Evolutionary conservation across 192 early-diverging fungal genomes (phyloP).

Genomic region (Coemansia aciculifera): DNA sequence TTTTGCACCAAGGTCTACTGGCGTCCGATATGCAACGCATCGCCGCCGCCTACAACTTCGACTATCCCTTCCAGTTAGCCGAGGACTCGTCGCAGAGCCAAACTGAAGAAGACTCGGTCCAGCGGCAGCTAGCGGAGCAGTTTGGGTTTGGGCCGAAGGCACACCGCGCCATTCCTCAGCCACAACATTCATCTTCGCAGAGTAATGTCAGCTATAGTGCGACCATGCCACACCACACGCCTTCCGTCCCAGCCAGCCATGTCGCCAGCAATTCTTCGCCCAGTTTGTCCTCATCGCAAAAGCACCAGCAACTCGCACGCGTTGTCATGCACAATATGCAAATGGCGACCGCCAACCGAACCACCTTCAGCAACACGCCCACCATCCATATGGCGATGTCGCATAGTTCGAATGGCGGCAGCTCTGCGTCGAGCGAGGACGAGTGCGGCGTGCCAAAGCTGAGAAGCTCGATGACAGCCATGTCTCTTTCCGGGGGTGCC

Average conservation of each 20-base stretch:
- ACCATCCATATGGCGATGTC: conserved; percentile 6
- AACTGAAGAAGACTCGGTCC: neutral
- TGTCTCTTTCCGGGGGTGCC: conserved; percentile 20
- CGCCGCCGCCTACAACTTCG: conserved; percentile 16
- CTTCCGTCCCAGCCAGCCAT: conserved; percentile 4
- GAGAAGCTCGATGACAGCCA: conserved; percentile 29
- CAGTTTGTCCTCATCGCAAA: neutral
- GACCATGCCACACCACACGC: neutral
- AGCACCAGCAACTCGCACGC: neutral
- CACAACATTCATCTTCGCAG: neutral
- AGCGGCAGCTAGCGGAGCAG: conserved; percentile 22
- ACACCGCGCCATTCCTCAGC: neutral
- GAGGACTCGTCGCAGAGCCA: conserved; percentile 11
- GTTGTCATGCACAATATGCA: conserved; percentile 4
- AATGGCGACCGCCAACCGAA: conserved; percentile 1
- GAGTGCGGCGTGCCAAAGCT: conserved; percentile 31
- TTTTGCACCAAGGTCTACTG: neutral
- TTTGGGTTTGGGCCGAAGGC: conserved; percentile 15
- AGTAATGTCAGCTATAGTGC: neutral
- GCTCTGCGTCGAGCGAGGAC: conserved; percentile 34
- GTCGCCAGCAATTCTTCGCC: neutral
- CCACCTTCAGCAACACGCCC: neutral
- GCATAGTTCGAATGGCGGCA: conserved; percentile 28
- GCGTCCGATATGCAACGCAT: conserved; percentile 1
- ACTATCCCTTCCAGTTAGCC: conserved; percentile 14